These are phyloP conservation scores for Mikania micrantha DNA, from an alignment of 129 eudicot species.

Conservation along the genomic window DNA sequence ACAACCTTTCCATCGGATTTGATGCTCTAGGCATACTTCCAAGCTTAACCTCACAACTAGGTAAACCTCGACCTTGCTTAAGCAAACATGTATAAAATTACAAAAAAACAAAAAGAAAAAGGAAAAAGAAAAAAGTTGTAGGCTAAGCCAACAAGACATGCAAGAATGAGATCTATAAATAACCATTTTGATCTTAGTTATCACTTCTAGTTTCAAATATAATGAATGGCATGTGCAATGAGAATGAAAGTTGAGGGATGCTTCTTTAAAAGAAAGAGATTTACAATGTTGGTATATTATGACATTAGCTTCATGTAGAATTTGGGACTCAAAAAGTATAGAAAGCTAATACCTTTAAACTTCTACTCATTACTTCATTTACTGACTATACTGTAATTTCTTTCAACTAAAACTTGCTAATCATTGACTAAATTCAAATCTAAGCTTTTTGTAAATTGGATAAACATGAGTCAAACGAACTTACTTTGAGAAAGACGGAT, in stretches of 20 bases:
- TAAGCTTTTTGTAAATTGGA: constrained; percentile 5
- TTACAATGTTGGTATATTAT: not conserved
- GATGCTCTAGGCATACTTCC: too few relatives aligned
- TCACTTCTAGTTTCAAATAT: not conserved
- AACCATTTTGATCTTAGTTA: not conserved
- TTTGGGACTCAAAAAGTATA: not conserved
- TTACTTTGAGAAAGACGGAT: not conserved
- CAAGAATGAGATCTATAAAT: not conserved
- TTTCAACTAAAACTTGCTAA: constrained; percentile 1
- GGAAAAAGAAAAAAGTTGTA: too few relatives aligned
- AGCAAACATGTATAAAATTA: too few relatives aligned
- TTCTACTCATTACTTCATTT: not conserved
- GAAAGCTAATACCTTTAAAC: not conserved
- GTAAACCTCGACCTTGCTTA: too few relatives aligned
- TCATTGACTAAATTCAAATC: constrained; percentile 18
- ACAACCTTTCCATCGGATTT: too few relatives aligned
- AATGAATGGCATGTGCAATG: not conserved
- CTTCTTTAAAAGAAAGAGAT: not conserved
- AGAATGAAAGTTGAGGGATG: not conserved
- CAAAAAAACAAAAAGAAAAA: too few relatives aligned
- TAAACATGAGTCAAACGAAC: not conserved
- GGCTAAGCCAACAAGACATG: not conserved
- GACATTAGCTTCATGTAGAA: not conserved
- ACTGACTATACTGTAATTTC: not conserved
- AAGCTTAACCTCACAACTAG: too few relatives aligned